Evolutionary conservation across 495 filamentous ascomycete genomes (phyloP), one percentile per base, ranked within the genome.

Genomic region (Penicillium steckii): DNA sequence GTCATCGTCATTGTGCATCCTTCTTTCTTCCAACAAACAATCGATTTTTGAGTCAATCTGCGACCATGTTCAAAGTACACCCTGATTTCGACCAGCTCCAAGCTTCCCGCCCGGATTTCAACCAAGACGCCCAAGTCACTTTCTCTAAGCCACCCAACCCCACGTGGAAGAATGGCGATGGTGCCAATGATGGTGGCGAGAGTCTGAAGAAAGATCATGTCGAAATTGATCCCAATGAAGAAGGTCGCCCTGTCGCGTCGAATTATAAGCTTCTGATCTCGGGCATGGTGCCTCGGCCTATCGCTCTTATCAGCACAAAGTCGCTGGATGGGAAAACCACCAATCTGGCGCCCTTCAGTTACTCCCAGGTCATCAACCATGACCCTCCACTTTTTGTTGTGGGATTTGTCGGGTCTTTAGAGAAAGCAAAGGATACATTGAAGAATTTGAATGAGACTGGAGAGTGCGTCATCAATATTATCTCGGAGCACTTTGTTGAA

Each of bases 191-290:
- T 47, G 68, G 69, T 7, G 80, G 79, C 17, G 77, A 75, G 55
- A 70, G 72, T 37, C 65, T 83, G 53, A 71, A 78, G 35, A 77
- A 81, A 50, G 69, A 80, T 12, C 90, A 95, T 63, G 68, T 94
- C 40, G 75, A 85, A 55, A 94, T 97, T 55, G 85, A 97, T 70
- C 93, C 93, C 7, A 84, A 92, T 60, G 84, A 78, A 37, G 73
- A 84, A 13, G 86, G 85, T 19, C 80, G 93, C 0, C 82, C 85
- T 0, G 66, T 81, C 0, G 68, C 75, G 0, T 84, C 80, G 62
- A 97, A 97, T 73, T 97, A 97, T 76, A 96, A 96, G 72, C 83
- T 97, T 9, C 77, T 97, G 15, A 96, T 97, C 68, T 88, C 83
- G 2, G 88, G 84, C 22, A 85, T 97, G 57, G 82, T 95, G 19